A percentile compares a stretch with the other conserved stretches of the same genome.
These are phyloP conservation scores for Pezicula carpinea DNA, from an alignment of 2,329 filamentous ascomycete species.

Conservation along the genomic window DNA sequence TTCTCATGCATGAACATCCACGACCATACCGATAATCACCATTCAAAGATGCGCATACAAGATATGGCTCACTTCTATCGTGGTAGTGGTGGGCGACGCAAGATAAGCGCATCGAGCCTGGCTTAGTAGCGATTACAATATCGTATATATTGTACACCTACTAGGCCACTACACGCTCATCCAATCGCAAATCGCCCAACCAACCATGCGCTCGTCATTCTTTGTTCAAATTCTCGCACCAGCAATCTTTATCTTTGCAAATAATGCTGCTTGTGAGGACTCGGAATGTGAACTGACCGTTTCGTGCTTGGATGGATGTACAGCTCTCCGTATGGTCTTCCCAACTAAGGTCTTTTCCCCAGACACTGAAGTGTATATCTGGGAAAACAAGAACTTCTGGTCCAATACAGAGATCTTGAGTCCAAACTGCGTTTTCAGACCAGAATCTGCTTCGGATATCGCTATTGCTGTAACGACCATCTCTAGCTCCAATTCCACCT, in stretches of 20 bases:
- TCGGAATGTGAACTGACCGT: not conserved
- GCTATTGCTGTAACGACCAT: conserved; percentile 4
- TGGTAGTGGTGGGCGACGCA: too few relatives aligned
- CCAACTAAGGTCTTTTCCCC: conserved; percentile 6
- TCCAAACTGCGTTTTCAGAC: conserved; percentile 5
- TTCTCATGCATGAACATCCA: too few relatives aligned
- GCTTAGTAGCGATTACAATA: too few relatives aligned
- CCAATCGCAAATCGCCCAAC: too few relatives aligned
- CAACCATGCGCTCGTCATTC: conserved; percentile 4
- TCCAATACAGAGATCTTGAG: conserved; percentile 4
- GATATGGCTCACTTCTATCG: too few relatives aligned
- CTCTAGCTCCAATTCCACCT: not conserved
- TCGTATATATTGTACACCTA: too few relatives aligned
- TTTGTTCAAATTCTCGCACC: conserved; percentile 1
- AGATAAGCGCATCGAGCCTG: too few relatives aligned
- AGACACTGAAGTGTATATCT: not conserved
- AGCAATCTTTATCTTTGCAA: not conserved
- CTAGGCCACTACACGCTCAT: too few relatives aligned
- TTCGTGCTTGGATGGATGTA: not conserved
- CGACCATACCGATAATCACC: too few relatives aligned
- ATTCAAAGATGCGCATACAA: too few relatives aligned
- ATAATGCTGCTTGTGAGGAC: not conserved
- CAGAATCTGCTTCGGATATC: conserved; percentile 4
- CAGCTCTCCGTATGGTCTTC: not conserved
- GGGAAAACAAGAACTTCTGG: conserved; percentile 7